A percentile compares a stretch with the other conserved stretches of the same genome.
These are phyloP conservation scores for Lumnitzera racemosa DNA, from an alignment of 345 rosid species.

Conservation along the genomic window DNA sequence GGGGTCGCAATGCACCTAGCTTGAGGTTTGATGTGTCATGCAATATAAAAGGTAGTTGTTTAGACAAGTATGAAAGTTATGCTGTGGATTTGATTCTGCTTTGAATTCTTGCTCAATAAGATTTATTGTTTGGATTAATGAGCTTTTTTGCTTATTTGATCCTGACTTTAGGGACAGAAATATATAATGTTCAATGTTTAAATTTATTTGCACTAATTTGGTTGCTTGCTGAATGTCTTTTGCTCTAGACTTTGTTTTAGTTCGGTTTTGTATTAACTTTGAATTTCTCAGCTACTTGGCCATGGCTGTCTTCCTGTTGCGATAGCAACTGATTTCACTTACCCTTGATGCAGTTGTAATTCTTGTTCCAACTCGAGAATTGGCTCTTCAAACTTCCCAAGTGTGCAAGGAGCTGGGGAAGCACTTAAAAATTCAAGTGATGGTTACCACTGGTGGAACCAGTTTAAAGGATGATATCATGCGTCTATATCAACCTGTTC, in stretches of 20 bases:
- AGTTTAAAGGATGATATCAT: slow-evolving; percentile 99
- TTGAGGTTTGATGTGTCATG: too few relatives aligned
- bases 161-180: too few relatives aligned
- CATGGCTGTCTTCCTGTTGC: too few relatives aligned
- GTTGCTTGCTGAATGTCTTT: too few relatives aligned
- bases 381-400: slow-evolving; percentile 99
- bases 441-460: slow-evolving; percentile 99
- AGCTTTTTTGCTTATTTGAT: not conserved
- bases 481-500: slow-evolving; percentile 97
- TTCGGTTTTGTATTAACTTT: too few relatives aligned
- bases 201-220: too few relatives aligned
- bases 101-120: too few relatives aligned
- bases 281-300: too few relatives aligned
- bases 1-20: too few relatives aligned
- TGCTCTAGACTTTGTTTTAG: too few relatives aligned
- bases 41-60: too few relatives aligned
- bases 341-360: slow-evolving; percentile 60
- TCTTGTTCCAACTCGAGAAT: slow-evolving; percentile 93
- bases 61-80: not conserved
- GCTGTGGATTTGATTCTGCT: not conserved
- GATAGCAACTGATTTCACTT: not conserved
- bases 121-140: not conserved
- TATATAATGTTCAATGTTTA: too few relatives aligned
- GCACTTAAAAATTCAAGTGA: slow-evolving; percentile 86
- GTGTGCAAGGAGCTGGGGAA: slow-evolving; percentile 99